Evolutionary conservation across 2,329 filamentous ascomycete genomes (phyloP).

Genomic region (Talaromyces islandicus): DNA sequence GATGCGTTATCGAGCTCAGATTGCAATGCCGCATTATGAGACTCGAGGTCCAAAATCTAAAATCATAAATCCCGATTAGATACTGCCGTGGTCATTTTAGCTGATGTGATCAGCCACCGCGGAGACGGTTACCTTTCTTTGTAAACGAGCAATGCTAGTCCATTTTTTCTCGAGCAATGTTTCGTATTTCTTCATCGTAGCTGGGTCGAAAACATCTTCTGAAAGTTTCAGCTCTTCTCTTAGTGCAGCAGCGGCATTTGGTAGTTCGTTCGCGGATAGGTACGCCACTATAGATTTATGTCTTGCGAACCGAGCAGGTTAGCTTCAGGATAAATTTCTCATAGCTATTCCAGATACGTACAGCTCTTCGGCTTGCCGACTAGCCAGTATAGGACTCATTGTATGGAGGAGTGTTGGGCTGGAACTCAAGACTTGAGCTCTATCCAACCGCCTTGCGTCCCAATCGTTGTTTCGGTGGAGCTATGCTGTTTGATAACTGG

Average conservation of each 20-base stretch:
- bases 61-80: slow-evolving; percentile 9
- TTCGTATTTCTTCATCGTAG: slow-evolving; percentile 89
- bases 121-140: slow-evolving; percentile 68
- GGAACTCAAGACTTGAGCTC: background rate
- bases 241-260: slow-evolving; percentile 63
- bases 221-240: slow-evolving; percentile 68
- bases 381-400: slow-evolving; percentile 72
- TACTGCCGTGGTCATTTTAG: background rate
- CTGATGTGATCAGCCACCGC: too few relatives aligned
- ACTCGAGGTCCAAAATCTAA: slow-evolving; percentile 90
- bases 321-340: slow-evolving; percentile 13
- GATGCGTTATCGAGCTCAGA: slow-evolving; percentile 79
- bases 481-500: background rate
- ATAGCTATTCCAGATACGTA: slow-evolving; percentile 42
- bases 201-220: slow-evolving; percentile 60
- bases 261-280: slow-evolving; percentile 65
- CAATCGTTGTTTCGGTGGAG: background rate
- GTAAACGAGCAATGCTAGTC: slow-evolving; percentile 89
- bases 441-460: background rate
- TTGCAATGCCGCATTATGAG: slow-evolving; percentile 66
- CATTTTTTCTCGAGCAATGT: slow-evolving; percentile 95
- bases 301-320: slow-evolving; percentile 41
- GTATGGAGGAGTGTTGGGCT: background rate
- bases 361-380: slow-evolving; percentile 83
- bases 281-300: slow-evolving; percentile 95